These are phyloP conservation scores for Alloteropsis semialata DNA, from an alignment of 176 grass and related monocot genomes.

Conservation along the genomic window DNA sequence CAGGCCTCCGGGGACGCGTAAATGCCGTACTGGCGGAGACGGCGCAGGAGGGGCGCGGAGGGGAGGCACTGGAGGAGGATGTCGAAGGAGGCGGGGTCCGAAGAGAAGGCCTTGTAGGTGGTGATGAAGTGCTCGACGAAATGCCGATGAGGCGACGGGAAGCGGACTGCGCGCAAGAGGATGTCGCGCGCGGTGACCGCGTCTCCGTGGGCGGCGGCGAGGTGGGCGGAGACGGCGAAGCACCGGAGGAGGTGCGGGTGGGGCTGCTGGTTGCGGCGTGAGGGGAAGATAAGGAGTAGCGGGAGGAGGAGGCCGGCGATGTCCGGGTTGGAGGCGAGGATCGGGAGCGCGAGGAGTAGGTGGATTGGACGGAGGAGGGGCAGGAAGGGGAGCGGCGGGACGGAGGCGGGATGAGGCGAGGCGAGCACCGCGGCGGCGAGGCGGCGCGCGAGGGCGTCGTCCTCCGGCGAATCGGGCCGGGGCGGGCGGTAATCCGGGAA, in stretches of 20 bases:
- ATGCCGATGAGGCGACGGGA: slow-evolving; percentile 50
- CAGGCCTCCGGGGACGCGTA: slow-evolving; percentile 59
- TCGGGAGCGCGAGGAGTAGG: slow-evolving; percentile 53
- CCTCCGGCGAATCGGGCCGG: slow-evolving; percentile 46
- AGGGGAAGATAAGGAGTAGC: slow-evolving; percentile 54
- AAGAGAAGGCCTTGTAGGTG: slow-evolving; percentile 90
- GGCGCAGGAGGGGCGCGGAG: slow-evolving; percentile 50
- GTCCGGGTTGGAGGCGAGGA: slow-evolving; percentile 51
- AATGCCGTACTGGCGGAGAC: slow-evolving; percentile 65
- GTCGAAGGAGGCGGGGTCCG: slow-evolving; percentile 69
- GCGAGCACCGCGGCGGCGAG: slow-evolving; percentile 52
- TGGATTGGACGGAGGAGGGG: slow-evolving; percentile 41
- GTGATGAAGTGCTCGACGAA: slow-evolving; percentile 71
- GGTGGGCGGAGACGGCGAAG: slow-evolving; percentile 49
- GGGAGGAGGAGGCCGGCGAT: slow-evolving; percentile 42
- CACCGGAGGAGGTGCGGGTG: slow-evolving; percentile 43
- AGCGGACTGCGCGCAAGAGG: slow-evolving; percentile 41
- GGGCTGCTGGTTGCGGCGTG: slow-evolving; percentile 29
- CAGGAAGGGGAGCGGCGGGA: slow-evolving; percentile 39
- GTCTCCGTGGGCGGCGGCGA: slow-evolving; percentile 51
- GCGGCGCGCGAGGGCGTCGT: slow-evolving; percentile 48
- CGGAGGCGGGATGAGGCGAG: slow-evolving; percentile 14
- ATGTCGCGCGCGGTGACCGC: slow-evolving; percentile 29
- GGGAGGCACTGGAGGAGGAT: slow-evolving; percentile 65
- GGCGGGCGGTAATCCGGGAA: slow-evolving; percentile 66